Base-by-base conservation (phyloP, 768 basidiomycete species). In the Leccinum subtestaceum region DNA sequence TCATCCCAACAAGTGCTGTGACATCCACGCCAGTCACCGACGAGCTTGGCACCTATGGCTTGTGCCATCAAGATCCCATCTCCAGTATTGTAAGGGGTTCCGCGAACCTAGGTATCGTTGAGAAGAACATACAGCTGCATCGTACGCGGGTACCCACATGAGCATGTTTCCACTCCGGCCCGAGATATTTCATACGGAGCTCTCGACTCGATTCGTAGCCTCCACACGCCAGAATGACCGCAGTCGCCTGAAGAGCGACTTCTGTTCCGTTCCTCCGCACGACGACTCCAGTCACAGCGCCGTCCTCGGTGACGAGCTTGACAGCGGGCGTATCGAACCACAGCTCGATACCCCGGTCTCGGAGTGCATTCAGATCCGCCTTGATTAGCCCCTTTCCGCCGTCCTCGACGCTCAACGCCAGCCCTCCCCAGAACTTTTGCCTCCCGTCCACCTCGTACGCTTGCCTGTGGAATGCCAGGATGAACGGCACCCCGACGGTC, bases 1-100 rank as follows among this genome's bases (percentile, higher is more conserved):
- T 84, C 84, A 64, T 88, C 88, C 87, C 87, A 88, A 65, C 81
- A 82, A 5, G 86, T 87, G 59, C 84, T 85, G 64, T 89, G 88
- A 34, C 32, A 12, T 34, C 12, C 12, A 5, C 12, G 12, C 32
- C 32, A 12, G 13, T 88, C 85, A n/a, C 87, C 86, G 0, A 74
- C 71, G n/a, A 84, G 73, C 53, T 77, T 77, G 17, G 84, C 86
- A 6, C 85, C 83, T 31, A 82, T 58, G 8, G 72, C 69, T 25
- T 72, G 64, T 2, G 85, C 86, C 60, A 88, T 75, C 40, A 70
- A 61, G 59, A 89, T 79, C 1, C 85, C 84, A 62, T 89, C 88
- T 17, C 87, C 86, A n/a, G 77, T 80, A 61, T 89, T 88, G 67
- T 84, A 86, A 5, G 87, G 87, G 2, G 88, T 89, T 17, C 87